These are phyloP conservation scores for Apium graveolens DNA, from an alignment of 129 eudicot species.

Conservation along the genomic window DNA sequence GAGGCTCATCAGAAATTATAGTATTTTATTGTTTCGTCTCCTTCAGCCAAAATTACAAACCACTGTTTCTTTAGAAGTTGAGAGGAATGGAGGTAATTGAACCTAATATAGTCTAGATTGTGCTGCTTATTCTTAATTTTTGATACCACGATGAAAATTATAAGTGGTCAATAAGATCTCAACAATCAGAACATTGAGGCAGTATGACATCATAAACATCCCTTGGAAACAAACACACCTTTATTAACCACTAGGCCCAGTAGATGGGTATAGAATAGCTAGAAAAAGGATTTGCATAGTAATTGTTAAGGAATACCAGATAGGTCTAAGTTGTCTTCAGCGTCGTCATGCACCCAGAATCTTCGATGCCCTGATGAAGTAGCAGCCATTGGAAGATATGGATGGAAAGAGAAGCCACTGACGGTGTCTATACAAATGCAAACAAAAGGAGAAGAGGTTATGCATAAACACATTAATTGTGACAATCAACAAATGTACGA, in stretches of 20 bases:
- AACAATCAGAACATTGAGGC: background rate
- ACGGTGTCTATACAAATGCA: conserved; percentile 60
- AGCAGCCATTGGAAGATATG: conserved; percentile 88
- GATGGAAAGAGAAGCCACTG: conserved; percentile 88
- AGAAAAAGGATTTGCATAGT: background rate
- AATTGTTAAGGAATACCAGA: conserved; percentile 22
- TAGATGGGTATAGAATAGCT: background rate
- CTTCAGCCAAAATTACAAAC: background rate
- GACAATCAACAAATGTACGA: background rate
- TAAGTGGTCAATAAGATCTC: background rate
- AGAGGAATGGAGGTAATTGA: background rate
- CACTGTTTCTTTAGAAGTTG: background rate
- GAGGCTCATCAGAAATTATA: background rate
- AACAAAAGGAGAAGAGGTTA: background rate
- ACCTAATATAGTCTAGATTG: background rate
- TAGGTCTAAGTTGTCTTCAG: conserved; percentile 34
- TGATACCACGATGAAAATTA: background rate
- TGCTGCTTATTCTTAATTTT: background rate
- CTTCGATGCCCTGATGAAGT: conserved; percentile 92
- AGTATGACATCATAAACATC: background rate
- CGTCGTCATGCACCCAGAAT: conserved; percentile 52
- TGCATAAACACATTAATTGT: background rate
- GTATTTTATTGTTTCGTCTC: background rate
- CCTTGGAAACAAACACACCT: background rate
- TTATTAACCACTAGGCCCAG: background rate